Base-by-base conservation (phyloP, 1,284 basidiomycete genomes). In the Vanrija humicola region DNA sequence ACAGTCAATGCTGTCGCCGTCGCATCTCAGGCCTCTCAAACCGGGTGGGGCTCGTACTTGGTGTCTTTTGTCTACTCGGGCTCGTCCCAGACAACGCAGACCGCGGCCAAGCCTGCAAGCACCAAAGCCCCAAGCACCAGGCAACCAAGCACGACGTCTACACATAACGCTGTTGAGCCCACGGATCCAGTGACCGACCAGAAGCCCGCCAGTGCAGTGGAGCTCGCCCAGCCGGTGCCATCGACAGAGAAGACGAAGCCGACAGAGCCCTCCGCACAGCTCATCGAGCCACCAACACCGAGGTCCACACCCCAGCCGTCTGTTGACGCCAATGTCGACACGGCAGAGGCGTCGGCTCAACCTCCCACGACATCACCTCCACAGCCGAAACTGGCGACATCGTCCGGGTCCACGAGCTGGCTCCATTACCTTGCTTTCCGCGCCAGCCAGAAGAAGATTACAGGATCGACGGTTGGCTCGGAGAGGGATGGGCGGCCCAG, bases 381-480 rank as follows among this genome's bases (percentile, higher is more conserved):
- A 5, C 43, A 29, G 23, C 19, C 42, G 21, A 55, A 52, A 38
- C 40, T 52, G 6, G 55, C 55, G 3, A 28, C 55, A 7, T 61
- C 59, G 9, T 53, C 62, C 1, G 50, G 63, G 5, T 70, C 69
- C 0, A 59, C 65, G 0, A 69, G 72, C 0, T 75, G 73, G 73
- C 64, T 75, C 9, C 72, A 63, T 54, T 75, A 73, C 48, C 68
- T 75, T 6, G 69, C 72, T 0, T 66, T 72, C 43, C 52, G 68
- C 5, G 67, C 71, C 1, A 65, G 62, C 39, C 69, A 73, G 57
- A 73, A 72, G 65, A 68, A 61, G 53, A 58, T 74, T 19, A 56
- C 58, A 0, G 56, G 61, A 4, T 67, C 65, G 6, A 55, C 53
- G 1, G 54, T 58, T 3, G 46, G 46, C 12, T 55, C 55, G 10